Base-by-base conservation (phyloP, 371 early-diverging fungal species). In the Mucor mucedo region DNA sequence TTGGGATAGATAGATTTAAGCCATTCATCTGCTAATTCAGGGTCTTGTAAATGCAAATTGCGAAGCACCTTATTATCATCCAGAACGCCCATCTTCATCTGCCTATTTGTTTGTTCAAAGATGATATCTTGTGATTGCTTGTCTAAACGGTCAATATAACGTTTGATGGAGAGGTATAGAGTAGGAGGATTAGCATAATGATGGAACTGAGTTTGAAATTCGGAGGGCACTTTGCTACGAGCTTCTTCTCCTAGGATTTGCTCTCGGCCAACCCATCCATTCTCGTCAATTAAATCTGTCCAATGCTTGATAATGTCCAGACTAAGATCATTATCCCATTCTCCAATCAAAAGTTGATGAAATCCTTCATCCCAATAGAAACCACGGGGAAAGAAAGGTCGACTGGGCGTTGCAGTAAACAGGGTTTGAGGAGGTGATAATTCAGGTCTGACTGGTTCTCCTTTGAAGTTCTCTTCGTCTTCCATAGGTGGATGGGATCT, bases 351-450 rank as follows among this genome's bases (percentile, higher is more conserved):
- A 3, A 92, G 78, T 68, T 93, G 91, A 61, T 96, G 96, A 77
- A 97, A 98, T 0, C 98, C 98, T 75, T 95, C 95, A 70, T 98
- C 98, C 94, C 98, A 98, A 41, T 94, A 84, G 63, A 98, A 98
- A 7, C 98, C 98, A 27, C 98, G 86, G 30, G 98, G 98, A 71
- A 97, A 98, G 76, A 96, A 96, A 3, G 97, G 89, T 35, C 97
- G 87, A 11, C 93, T 93, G 0, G 98, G 98, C 0, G 93, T 91
- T 0, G 93, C 92, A 2, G 93, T 84, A 69, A 96, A 95, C 29
- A 98, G 71, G 7, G 84, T 69, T 16, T 82, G 78, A 0, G 95
- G 93, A 10, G 70, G 67, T 16, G 92, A 89, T 14, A 82, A 63
- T 59, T 84, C 66, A 5, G 93, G 89, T 44, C 70, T 73, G n/a